Percentiles rank a stretch among this genome's conserved stretches.
Evolutionary conservation across 768 basidiomycete species (phyloP).

Genomic region (Lactifluus volemus): DNA sequence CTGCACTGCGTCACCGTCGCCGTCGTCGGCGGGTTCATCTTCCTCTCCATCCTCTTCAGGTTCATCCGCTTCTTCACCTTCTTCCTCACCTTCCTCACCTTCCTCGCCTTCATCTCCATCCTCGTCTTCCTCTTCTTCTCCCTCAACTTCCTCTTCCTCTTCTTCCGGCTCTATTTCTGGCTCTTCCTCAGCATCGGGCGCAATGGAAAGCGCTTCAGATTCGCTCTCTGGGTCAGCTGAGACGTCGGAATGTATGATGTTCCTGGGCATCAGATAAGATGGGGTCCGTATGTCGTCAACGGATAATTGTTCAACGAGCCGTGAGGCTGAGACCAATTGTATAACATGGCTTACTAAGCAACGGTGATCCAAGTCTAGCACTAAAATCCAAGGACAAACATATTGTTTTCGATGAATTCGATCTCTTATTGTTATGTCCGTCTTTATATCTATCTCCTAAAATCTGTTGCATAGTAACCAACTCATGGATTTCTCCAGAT

Average conservation of each 20-base stretch:
- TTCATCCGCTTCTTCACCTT: slow-evolving; percentile 7
- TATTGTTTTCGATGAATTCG: background rate
- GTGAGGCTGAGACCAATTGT: too few species aligned
- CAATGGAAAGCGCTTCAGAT: slow-evolving; percentile 12
- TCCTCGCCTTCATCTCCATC: slow-evolving; percentile 31
- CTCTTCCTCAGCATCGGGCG: slow-evolving; percentile 29
- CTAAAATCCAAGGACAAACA: background rate
- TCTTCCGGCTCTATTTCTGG: slow-evolving; percentile 34
- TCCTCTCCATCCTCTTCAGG: slow-evolving; percentile 18
- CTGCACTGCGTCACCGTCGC: slow-evolving; percentile 21
- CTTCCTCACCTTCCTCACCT: slow-evolving; percentile 21
- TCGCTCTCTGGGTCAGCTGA: slow-evolving; percentile 17
- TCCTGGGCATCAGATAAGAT: slow-evolving; percentile 9
- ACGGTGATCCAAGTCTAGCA: too few species aligned
- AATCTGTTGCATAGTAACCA: background rate
- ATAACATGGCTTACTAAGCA: too few species aligned
- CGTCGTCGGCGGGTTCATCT: slow-evolving; percentile 16
- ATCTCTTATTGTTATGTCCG: slow-evolving; percentile 2
- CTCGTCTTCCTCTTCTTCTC: slow-evolving; percentile 32
- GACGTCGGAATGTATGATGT: slow-evolving; percentile 18
- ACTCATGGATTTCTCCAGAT: background rate
- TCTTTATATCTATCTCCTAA: background rate
- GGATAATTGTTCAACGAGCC: background rate
- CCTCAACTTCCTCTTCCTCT: slow-evolving; percentile 24
- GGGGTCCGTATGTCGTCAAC: background rate